Base-by-base conservation (phyloP, 352 stramenopile species). In the Halophytophthora polymorphica region DNA sequence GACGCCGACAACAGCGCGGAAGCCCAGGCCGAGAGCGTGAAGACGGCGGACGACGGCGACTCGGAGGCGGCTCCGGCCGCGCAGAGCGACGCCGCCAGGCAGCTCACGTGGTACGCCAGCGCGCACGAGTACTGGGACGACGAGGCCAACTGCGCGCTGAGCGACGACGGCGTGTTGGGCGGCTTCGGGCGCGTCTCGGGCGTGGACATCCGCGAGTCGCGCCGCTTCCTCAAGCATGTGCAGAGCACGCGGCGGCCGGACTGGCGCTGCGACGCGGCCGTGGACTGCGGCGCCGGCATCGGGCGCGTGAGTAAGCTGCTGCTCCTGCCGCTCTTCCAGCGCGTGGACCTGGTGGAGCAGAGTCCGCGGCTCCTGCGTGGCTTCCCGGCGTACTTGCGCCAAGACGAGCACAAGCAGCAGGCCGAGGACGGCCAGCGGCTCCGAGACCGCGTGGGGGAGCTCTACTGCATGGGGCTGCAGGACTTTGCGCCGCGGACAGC, bases 341-440 rank as follows among this genome's bases (percentile, higher is more conserved):
- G 73, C 31, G 96, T 97, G 48, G 94, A 98, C 47, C 65, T 98
- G 21, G 77, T 99, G 14, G 96, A 98, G 65, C 93, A 97, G 59
- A 98, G 93, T 56, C 75, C 81, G 42, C 83, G 93, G 7, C 71
- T 99, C 11, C 61, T 98, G 25, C 75, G 77, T 17, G 86, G 83
- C 22, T 88, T 93, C 25, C 86, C 86, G 8, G 74, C 90, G 22
- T 98, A 98, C 69, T 64, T 99, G 14, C 76, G 60, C n/a, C 45
- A 50, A 8, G 59, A 77, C 29, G 56, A 67, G 48, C 25, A 31
- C 25, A n/a, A n/a, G n/a, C n/a, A n/a, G n/a, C n/a, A n/a, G n/a
- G n/a, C 8, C 25, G 25, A 31, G 8, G 25, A 31, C 25, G 25
- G 4, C 25, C 43, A 56, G 29, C 55, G 59, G 22, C 35, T 72